Evolutionary conservation across 1,284 basidiomycete genomes (phyloP).

Genomic region (Cystobasidium sp.): DNA sequence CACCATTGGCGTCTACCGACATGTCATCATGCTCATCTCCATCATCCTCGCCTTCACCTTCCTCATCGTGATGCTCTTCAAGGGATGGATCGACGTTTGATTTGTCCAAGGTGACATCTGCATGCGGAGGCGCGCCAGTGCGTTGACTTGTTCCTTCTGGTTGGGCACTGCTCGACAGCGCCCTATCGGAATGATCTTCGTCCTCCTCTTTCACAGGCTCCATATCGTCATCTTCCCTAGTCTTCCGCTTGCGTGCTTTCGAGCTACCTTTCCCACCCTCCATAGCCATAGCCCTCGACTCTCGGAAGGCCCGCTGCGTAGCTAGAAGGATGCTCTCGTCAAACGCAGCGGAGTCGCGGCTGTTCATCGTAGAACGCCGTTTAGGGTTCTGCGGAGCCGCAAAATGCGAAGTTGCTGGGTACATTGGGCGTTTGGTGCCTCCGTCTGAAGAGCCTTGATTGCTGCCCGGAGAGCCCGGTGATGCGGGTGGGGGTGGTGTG

Average conservation of each 20-base stretch:
- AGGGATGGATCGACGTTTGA: not conserved
- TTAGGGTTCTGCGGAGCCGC: constrained; percentile 63
- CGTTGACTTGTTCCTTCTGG: not conserved
- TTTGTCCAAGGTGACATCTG: constrained; percentile 3
- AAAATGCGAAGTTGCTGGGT: constrained; percentile 25
- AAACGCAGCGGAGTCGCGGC: constrained; percentile 82
- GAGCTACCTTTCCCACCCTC: constrained; percentile 13
- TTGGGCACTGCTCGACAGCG: not conserved
- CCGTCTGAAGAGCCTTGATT: constrained; percentile 41
- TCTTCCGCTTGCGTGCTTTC: constrained; percentile 11
- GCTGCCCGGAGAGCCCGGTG: constrained; percentile 47
- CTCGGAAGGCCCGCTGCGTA: constrained; percentile 28
- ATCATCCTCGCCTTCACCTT: constrained; percentile 18
- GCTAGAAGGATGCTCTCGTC: constrained; percentile 70
- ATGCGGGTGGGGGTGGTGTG: constrained; percentile 58
- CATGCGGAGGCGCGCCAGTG: not conserved
- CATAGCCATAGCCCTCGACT: constrained; percentile 35
- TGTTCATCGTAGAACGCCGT: constrained; percentile 95
- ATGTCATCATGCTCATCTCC: constrained; percentile 27
- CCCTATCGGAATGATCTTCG: constrained; percentile 19
- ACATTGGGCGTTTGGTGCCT: constrained; percentile 36
- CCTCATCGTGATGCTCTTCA: constrained; percentile 14
- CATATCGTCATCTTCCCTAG: constrained; percentile 41
- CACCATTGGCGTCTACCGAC: constrained; percentile 7
- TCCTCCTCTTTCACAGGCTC: constrained; percentile 40